Conservation (phyloP, 441 rosid species). For the Corymbia calophylla region DNA sequence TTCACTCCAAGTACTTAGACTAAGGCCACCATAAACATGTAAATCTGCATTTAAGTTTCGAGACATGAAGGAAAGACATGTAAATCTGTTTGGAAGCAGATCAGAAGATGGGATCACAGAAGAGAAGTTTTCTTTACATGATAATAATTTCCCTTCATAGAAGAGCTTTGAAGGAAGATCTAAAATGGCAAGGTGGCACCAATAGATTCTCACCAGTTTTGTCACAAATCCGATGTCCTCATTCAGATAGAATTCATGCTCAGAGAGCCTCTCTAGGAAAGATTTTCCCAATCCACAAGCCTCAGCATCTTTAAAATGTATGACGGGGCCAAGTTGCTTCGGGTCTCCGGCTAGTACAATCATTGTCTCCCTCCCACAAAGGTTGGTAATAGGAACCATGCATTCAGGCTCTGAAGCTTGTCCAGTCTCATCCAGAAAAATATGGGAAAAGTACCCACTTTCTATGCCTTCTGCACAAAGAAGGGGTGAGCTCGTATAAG, state of each 20-base stretch:
- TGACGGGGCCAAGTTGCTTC: constrained; percentile 86
- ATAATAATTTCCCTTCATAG: constrained; percentile 62
- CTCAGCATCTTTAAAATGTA: constrained; percentile 62
- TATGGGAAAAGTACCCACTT: constrained; percentile 75
- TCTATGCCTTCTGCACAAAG: constrained; percentile 53
- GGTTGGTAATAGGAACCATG: constrained; percentile 62
- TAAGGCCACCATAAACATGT: no score
- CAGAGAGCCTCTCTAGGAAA: constrained; percentile 68
- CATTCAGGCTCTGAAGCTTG: constrained; percentile 96
- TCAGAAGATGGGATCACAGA: constrained; percentile 21
- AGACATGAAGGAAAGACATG: no score
- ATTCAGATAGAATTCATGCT: constrained; percentile 32
- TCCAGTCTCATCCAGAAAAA: constrained; percentile 88
- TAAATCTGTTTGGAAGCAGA: constrained; percentile 42
- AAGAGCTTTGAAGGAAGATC: constrained; percentile 74
- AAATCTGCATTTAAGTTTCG: no score
- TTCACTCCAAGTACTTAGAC: no score
- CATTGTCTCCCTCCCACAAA: constrained; percentile 51
- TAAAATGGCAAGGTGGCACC: constrained; percentile 74
- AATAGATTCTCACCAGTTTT: constrained; percentile 65
- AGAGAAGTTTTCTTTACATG: constrained; percentile 56
- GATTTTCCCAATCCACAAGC: constrained; percentile 59
- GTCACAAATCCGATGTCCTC: constrained; percentile 61
- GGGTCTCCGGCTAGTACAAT: constrained; percentile 95
- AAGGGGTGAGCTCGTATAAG: constrained; percentile 70